Base-by-base conservation (phyloP, 495 filamentous ascomycete genomes). In the Geopyxis carbonaria region DNA sequence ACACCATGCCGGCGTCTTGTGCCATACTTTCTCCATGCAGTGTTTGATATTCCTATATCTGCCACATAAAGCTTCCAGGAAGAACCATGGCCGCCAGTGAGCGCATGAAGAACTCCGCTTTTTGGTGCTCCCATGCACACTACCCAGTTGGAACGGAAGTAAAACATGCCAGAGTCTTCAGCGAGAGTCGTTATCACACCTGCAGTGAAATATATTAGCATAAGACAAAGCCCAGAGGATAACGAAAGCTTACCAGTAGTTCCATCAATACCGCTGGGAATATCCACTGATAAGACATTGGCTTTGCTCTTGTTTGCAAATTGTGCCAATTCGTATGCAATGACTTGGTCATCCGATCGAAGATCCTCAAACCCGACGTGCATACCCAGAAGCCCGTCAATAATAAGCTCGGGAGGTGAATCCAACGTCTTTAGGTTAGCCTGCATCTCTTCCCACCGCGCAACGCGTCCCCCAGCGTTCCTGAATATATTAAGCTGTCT, bases 361-460 rank as follows among this genome's bases (percentile, higher is more conserved):
- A 93, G 64, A 38, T 86, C 80, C 27, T 93, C 81, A 48, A 92
- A 92, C 6, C 74, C 72, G 31, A 81, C 66, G 35, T 86, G 80
- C 37, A 84, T 75, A 14, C 82, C 81, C 2, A 97, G 69, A 13
- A 97, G 59, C 1, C 83, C 85, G 59, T 97, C 89, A 22, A 97
- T 65, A 38, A 94, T 80, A 36, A 94, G 59, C 31, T 86, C 81
- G 2, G 84, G 69, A 1, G 72, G 64, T 22, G 70, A 60, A 34
- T 78, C 68, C 3, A 69, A 55, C 8, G 61, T 62, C 38, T 71
- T 67, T n/a, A 78, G 55, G n/a, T 62, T 63, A 9, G 57, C 41
- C 14, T 53, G 64, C 14, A 71, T 47, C 28, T 64, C 65, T 36
- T 69, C 67, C 63, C 62, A 69, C 34, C 60, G 69, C 28, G 72